Percentiles rank a stretch among this genome's conserved stretches.
Evolutionary conservation across 2,329 filamentous ascomycete genomes (phyloP).

Genomic region (Neofusicoccum sp.): DNA sequence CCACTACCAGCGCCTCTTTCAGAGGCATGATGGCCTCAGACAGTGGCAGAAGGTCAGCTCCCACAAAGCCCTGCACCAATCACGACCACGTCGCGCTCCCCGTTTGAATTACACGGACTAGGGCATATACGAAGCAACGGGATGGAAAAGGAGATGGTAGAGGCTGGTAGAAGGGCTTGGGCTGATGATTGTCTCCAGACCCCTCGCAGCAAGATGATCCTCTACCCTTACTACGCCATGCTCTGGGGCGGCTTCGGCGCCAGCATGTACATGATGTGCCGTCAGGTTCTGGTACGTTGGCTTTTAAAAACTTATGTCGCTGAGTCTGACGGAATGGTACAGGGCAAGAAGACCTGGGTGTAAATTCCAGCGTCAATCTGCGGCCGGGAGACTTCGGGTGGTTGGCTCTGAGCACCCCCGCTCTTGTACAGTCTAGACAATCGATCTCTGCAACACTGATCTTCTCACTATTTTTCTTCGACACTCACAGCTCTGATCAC

Average conservation of each 20-base stretch:
- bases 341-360: constrained; percentile 78
- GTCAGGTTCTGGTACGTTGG: constrained; percentile 61
- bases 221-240: constrained; percentile 69
- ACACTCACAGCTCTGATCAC: background rate
- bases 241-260: constrained; percentile 64
- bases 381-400: constrained; percentile 7
- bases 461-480: background rate
- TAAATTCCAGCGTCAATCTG: background rate
- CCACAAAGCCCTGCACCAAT: background rate
- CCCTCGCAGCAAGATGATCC: constrained; percentile 64
- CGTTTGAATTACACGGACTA: background rate
- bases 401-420: constrained; percentile 11
- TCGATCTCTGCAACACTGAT: constrained; percentile 9
- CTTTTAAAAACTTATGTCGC: background rate
- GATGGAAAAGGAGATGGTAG: background rate
- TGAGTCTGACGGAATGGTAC: background rate
- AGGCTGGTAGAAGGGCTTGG: background rate
- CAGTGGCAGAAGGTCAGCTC: constrained; percentile 73
- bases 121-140: background rate
- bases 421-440: constrained; percentile 22
- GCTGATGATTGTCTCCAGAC: constrained; percentile 48
- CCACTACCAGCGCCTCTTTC: constrained; percentile 73
- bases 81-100: background rate
- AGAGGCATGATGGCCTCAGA: constrained; percentile 71
- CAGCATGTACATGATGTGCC: constrained; percentile 71